These are phyloP conservation scores for Apiospora marii DNA, from an alignment of 2,329 filamentous ascomycete genomes.

Conservation along the genomic window DNA sequence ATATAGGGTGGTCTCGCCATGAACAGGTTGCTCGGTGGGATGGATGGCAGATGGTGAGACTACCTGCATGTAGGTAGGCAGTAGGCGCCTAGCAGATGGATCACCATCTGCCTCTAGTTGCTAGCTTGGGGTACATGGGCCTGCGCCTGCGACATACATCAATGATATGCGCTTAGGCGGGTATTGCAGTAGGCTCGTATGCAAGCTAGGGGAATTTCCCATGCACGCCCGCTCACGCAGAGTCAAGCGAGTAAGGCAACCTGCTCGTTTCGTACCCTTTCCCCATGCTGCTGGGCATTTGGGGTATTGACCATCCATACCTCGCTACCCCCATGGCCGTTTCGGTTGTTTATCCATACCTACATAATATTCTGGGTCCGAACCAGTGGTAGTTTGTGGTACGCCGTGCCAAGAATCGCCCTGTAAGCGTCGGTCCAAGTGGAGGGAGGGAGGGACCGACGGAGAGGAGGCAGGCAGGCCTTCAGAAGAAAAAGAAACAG, in stretches of 20 bases:
- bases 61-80: too few relatives aligned
- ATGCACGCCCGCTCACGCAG: not conserved
- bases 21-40: not conserved
- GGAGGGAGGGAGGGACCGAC: not conserved
- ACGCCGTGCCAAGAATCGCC: slow-evolving; percentile 12
- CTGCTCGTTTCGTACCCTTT: slow-evolving; percentile 13
- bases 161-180: slow-evolving; percentile 7
- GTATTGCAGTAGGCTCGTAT: slow-evolving; percentile 2
- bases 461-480: not conserved
- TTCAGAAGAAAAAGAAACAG: not conserved
- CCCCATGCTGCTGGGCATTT: not conserved
- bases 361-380: slow-evolving; percentile 4
- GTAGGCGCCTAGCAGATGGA: not conserved
- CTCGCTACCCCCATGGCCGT: slow-evolving; percentile 3
- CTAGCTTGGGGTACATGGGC: not conserved
- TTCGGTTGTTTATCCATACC: slow-evolving; percentile 11
- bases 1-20: not conserved
- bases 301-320: not conserved
- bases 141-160: not conserved
- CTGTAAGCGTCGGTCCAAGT: slow-evolving; percentile 16
- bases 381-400: slow-evolving; percentile 11
- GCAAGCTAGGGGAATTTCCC: slow-evolving; percentile 19
- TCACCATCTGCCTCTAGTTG: not conserved
- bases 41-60: not conserved
- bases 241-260: slow-evolving; percentile 11